phyloP scores from a whole-genome alignment of 495 filamentous ascomycete species.

The Ascodesmis nigricans region DNA sequence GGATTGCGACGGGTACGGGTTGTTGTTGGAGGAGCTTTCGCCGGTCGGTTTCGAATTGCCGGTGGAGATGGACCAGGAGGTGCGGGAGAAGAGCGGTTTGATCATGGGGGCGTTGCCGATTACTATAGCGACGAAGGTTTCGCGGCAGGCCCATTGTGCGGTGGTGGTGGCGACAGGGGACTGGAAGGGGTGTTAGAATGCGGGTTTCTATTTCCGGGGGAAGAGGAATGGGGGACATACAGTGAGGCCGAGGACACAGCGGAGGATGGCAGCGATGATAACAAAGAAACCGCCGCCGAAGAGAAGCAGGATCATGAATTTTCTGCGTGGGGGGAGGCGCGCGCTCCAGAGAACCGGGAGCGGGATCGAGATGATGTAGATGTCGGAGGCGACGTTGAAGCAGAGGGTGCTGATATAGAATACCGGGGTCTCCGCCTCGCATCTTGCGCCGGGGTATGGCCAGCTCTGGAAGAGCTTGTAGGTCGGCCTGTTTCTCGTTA shows the following conservation, averaged over 20 bases:
- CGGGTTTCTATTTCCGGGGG: background rate
- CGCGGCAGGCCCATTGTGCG: conserved; percentile 39
- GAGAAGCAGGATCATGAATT: conserved; percentile 32
- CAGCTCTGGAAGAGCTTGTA: conserved; percentile 37
- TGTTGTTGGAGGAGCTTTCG: no score
- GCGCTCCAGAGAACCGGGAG: conserved; percentile 33
- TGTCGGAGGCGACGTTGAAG: conserved; percentile 4
- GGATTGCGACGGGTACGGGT: no score
- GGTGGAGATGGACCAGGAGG: no score
- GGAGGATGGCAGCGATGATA: conserved; percentile 37
- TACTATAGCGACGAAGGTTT: conserved; percentile 39
- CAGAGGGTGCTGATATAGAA: conserved; percentile 9
- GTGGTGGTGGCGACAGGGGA: conserved; percentile 21
- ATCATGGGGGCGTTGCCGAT: conserved; percentile 41
- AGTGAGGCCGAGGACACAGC: conserved; percentile 35
- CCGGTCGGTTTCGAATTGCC: no score
- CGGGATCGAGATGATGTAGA: conserved; percentile 2
- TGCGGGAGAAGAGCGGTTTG: conserved; percentile 26
- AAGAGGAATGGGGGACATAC: no score
- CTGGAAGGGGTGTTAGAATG: background rate
- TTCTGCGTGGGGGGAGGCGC: conserved; percentile 29
- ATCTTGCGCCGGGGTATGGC: conserved; percentile 28
- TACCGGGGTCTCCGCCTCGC: conserved; percentile 27
- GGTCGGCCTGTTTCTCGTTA: conserved; percentile 30
- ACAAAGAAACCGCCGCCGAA: conserved; percentile 39